Evolutionary conservation across 2,329 filamentous ascomycete species (phyloP).

Genomic region (Aspergillus fumigatus): DNA sequence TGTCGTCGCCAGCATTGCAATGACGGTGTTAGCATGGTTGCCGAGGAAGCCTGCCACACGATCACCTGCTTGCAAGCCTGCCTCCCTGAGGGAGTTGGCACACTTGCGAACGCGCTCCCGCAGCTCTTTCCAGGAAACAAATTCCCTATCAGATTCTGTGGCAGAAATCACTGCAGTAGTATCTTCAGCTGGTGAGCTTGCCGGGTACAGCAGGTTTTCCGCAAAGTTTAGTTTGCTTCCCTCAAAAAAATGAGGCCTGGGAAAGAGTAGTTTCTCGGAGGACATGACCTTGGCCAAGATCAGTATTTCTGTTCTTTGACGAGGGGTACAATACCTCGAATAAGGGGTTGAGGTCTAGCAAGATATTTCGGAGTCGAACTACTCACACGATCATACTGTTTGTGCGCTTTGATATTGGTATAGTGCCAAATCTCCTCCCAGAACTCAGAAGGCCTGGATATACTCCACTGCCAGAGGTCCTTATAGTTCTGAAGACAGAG

Average conservation of each 20-base stretch:
- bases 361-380: neutral
- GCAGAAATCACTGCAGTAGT: conserved; percentile 70
- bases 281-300: conserved; percentile 62
- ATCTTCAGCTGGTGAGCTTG: conserved; percentile 52
- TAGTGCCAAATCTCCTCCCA: conserved; percentile 86
- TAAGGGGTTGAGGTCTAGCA: neutral
- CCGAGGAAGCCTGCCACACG: conserved; percentile 72
- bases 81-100: conserved; percentile 63
- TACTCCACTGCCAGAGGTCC: conserved; percentile 80
- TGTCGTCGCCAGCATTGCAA: conserved; percentile 81
- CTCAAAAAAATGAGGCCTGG: conserved; percentile 79
- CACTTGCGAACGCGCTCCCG: conserved; percentile 72
- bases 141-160: conserved; percentile 66
- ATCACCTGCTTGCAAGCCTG: conserved; percentile 60
- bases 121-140: conserved; percentile 72
- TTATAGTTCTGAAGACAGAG: conserved; percentile 63
- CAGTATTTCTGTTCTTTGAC: conserved; percentile 1
- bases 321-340: too few relatives aligned
- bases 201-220: conserved; percentile 85
- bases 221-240: conserved; percentile 83
- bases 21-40: conserved; percentile 81
- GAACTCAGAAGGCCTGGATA: conserved; percentile 68
- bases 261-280: conserved; percentile 67
- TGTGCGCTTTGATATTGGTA: conserved; percentile 68
- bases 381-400: conserved; percentile 45